A percentile compares a stretch with the other conserved stretches of the same genome.
Conservation (phyloP, 805 yeast genomes). For the Pichia nakasei region DNA sequence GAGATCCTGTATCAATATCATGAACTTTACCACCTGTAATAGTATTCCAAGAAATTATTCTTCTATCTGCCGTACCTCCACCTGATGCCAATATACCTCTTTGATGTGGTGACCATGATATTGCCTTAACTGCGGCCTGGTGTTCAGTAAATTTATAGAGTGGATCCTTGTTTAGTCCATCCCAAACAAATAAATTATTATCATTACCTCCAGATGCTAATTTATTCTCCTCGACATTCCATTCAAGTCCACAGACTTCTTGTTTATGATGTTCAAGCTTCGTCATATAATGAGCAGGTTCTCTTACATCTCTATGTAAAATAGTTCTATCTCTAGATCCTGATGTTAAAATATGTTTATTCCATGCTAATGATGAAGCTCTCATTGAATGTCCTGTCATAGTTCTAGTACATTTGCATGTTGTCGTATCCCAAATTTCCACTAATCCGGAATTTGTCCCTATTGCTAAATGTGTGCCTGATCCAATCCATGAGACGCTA, state of each 20-base stretch:
- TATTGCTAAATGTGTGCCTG: conserved; percentile 89
- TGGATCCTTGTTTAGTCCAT: conserved; percentile 63
- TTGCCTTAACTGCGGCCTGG: conserved; percentile 91
- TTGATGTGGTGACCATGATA: conserved; percentile 97
- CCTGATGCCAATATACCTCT: conserved; percentile 90
- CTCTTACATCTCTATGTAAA: conserved; percentile 84
- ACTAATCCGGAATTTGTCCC: conserved; percentile 85
- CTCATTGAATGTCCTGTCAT: conserved; percentile 87
- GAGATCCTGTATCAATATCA: conserved; percentile 93
- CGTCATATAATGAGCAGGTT: conserved; percentile 71
- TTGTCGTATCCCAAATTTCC: conserved; percentile 90
- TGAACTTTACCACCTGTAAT: conserved; percentile 61
- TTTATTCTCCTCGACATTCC: conserved; percentile 88
- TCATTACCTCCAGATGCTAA: conserved; percentile 96
- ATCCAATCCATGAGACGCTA: conserved; percentile 85
- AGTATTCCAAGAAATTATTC: conserved; percentile 89
- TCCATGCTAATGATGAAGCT: conserved; percentile 89
- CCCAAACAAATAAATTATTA: conserved; percentile 81
- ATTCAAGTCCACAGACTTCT: conserved; percentile 92
- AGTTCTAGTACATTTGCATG: conserved; percentile 72
- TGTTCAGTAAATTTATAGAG: conserved; percentile 71
- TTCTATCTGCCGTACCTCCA: conserved; percentile 93
- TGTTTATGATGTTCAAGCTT: conserved; percentile 69
- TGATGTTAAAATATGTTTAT: conserved; percentile 76
- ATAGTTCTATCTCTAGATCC: conserved; percentile 84